These are phyloP conservation scores for Metschnikowia bowlesiae DNA, from an alignment of 805 yeast species.

Conservation along the genomic window DNA sequence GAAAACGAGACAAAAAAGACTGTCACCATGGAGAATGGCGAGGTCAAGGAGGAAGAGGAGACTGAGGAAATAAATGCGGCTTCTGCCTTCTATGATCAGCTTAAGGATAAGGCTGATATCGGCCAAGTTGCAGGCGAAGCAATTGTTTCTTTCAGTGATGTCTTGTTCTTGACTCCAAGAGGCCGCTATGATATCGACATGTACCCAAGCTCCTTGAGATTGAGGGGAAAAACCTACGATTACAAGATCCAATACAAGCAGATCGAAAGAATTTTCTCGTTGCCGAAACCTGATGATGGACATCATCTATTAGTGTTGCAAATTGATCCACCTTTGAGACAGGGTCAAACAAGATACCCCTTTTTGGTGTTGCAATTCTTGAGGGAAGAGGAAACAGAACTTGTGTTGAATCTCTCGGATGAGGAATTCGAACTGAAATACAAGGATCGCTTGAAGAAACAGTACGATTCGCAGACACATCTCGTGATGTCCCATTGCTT, in stretches of 20 bases:
- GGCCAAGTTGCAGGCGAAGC: constrained; percentile 95
- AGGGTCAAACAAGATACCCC: constrained; percentile 96
- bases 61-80: constrained; percentile 65
- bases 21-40: constrained; percentile 24
- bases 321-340: constrained; percentile 95
- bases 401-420: constrained; percentile 80
- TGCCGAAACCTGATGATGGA: constrained; percentile 91
- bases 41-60: constrained; percentile 32
- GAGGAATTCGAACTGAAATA: constrained; percentile 74
- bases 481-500: constrained; percentile 83
- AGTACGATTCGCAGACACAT: constrained; percentile 80
- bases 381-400: constrained; percentile 85
- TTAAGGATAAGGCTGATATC: constrained; percentile 89
- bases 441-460: constrained; percentile 67
- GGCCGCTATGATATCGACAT: constrained; percentile 97
- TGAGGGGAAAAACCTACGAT: constrained; percentile 96
- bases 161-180: constrained; percentile 92
- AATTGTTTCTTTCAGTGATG: constrained; percentile 86
- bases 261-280: constrained; percentile 82
- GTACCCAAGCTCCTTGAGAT: constrained; percentile 79
- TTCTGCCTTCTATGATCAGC: constrained; percentile 78
- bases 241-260: constrained; percentile 89
- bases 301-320: constrained; percentile 86
- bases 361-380: constrained; percentile 86
- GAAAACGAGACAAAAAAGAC: constrained; percentile 42